Conservation (phyloP, 139 green algal genomes). For the Trebouxia sp. region DNA sequence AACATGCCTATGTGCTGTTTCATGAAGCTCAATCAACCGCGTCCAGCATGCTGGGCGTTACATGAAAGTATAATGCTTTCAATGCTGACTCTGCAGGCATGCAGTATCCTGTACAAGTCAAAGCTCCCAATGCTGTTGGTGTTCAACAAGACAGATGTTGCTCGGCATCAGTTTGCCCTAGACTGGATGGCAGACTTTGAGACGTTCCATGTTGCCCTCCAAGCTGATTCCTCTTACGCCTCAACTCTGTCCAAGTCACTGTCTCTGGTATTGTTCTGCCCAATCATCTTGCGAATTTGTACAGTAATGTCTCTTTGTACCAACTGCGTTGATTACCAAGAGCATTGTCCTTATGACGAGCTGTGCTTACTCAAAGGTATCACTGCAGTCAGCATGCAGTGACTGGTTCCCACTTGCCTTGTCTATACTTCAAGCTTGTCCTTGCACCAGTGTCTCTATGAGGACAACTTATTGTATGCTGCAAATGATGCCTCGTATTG, state of each 20-base stretch:
- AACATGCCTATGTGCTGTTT: too few relatives aligned
- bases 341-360: too few relatives aligned
- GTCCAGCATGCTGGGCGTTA: not conserved
- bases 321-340: too few relatives aligned
- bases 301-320: too few relatives aligned
- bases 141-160: constrained; percentile 98
- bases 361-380: too few relatives aligned
- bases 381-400: too few relatives aligned
- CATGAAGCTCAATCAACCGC: too few relatives aligned
- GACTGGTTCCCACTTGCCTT: too few relatives aligned
- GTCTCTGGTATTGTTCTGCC: constrained; percentile 78
- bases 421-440: not conserved
- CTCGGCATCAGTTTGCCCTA: constrained; percentile 79
- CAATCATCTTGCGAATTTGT: too few relatives aligned
- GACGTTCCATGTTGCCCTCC: constrained; percentile 76
- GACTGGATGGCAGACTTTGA: constrained; percentile 97
- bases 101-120: constrained; percentile 97
- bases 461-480: too few relatives aligned
- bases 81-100: constrained; percentile 49
- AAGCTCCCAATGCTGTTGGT: constrained; percentile 93
- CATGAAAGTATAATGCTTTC: not conserved
- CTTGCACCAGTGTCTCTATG: not conserved
- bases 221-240: constrained; percentile 76
- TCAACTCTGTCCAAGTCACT: constrained; percentile 77
- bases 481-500: too few relatives aligned